Percentiles rank a stretch among this genome's conserved stretches.
Evolutionary conservation across 2,329 filamentous ascomycete genomes (phyloP).

Genomic region (Monosporascus sp.): DNA sequence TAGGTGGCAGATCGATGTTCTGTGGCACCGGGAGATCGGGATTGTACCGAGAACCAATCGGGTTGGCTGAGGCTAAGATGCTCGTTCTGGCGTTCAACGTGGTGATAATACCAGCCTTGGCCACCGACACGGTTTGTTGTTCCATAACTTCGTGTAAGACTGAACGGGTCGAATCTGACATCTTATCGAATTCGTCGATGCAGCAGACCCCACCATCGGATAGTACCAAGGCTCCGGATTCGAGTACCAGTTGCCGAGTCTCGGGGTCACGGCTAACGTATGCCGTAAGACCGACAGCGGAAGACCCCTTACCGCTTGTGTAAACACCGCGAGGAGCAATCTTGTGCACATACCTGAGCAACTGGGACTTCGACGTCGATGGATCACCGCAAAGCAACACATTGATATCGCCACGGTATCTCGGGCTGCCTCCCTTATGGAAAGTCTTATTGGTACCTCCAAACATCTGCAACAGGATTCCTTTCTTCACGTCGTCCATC

Average conservation of each 20-base stretch:
- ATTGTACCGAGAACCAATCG: constrained; percentile 97
- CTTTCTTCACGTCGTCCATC: constrained; percentile 98
- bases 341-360: constrained; percentile 92
- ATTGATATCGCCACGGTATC: constrained; percentile 96
- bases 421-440: constrained; percentile 90
- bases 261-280: constrained; percentile 78
- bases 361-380: constrained; percentile 92
- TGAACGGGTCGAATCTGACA: constrained; percentile 73
- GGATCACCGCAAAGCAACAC: constrained; percentile 94
- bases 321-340: constrained; percentile 87
- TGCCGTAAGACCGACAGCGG: constrained; percentile 74
- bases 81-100: constrained; percentile 93
- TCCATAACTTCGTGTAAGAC: constrained; percentile 87
- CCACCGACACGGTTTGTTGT: constrained; percentile 79
- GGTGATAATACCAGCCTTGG: constrained; percentile 91
- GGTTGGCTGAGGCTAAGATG: constrained; percentile 94
- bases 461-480: constrained; percentile 92
- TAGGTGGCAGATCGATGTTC: constrained; percentile 96
- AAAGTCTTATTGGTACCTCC: constrained; percentile 98
- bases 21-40: constrained; percentile 91
- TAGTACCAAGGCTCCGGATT: constrained; percentile 72
- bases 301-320: constrained; percentile 76
- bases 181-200: constrained; percentile 83
- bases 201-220: constrained; percentile 81
- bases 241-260: constrained; percentile 72